Percentiles rank a stretch among this genome's conserved stretches.
Conservation (phyloP, 441 rosid species). For the Gossypium davidsonii region DNA sequence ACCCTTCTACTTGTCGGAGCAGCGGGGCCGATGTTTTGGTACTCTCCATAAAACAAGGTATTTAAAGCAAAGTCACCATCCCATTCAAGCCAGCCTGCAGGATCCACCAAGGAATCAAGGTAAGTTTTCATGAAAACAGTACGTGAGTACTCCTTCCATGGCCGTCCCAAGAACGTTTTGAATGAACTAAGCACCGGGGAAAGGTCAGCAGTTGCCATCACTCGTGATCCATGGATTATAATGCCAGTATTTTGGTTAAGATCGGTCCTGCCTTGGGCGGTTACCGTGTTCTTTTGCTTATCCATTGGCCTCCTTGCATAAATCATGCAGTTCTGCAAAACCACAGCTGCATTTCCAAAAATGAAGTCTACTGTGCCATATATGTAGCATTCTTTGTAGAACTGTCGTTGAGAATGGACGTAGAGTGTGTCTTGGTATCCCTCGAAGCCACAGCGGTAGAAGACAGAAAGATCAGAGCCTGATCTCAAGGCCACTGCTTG, state of each 20-base stretch:
- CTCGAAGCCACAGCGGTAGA: constrained; percentile 57
- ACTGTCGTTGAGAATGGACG: constrained; percentile 69
- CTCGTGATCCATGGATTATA: constrained; percentile 51
- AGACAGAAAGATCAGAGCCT: constrained; percentile 76
- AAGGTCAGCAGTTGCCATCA: constrained; percentile 49
- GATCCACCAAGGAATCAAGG: constrained; percentile 40
- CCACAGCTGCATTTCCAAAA: constrained; percentile 68
- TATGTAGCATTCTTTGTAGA: constrained; percentile 66
- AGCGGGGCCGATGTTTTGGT: constrained; percentile 54
- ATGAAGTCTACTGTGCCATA: constrained; percentile 81
- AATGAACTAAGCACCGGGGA: constrained; percentile 28
- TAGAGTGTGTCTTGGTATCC: constrained; percentile 87
- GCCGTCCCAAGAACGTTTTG: constrained; percentile 58
- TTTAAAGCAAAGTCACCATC: constrained; percentile 39
- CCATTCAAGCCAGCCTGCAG: constrained; percentile 67
- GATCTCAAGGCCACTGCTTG: constrained; percentile 94
- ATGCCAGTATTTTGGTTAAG: constrained; percentile 62
- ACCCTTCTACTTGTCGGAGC: constrained; percentile 58
- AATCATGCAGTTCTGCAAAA: constrained; percentile 62
- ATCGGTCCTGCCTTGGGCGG: constrained; percentile 64
- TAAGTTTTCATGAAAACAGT: constrained; percentile 44
- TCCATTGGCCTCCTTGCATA: constrained; percentile 38
- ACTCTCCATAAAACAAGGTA: constrained; percentile 73
- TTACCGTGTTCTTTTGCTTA: constrained; percentile 42
- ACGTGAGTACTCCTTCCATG: constrained; percentile 61